Evolutionary conservation across 1,284 basidiomycete species (phyloP).

Genomic region (Ganoderma resinaceum): DNA sequence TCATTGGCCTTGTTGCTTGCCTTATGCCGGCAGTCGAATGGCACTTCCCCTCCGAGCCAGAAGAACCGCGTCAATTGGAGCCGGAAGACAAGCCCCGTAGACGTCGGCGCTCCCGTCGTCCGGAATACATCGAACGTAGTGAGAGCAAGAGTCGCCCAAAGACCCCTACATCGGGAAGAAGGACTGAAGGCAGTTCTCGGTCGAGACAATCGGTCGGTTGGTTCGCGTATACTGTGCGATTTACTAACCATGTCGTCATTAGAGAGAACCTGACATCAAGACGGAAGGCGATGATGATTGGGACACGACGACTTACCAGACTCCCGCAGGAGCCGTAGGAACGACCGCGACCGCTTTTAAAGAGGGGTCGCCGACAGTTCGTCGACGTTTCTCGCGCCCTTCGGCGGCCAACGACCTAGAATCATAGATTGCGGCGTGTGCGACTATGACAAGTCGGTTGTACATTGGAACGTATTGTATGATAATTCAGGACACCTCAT

Average conservation of each 20-base stretch:
- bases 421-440: no score
- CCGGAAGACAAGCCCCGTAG: conserved; percentile 21
- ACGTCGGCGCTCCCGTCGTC: conserved; percentile 23
- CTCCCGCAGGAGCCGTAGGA: not conserved
- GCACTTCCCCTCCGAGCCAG: conserved; percentile 32
- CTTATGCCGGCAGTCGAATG: conserved; percentile 42
- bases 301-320: conserved; percentile 11
- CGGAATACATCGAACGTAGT: conserved; percentile 6
- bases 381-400: conserved; percentile 16
- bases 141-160: conserved; percentile 19
- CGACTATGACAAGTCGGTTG: not conserved
- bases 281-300: conserved; percentile 19
- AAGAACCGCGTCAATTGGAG: conserved; percentile 12
- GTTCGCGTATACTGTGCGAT: not conserved
- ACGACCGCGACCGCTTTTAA: not conserved
- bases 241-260: not conserved
- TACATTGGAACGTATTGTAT: conserved; percentile 3
- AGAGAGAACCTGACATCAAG: conserved; percentile 29
- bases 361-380: conserved; percentile 13
- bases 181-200: conserved; percentile 20
- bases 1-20: conserved; percentile 57
- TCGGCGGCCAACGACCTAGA: conserved; percentile 14
- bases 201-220: conserved; percentile 23
- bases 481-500: not conserved
- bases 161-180: conserved; percentile 15